A percentile compares a stretch with the other conserved stretches of the same genome.
These are phyloP conservation scores for Anthracocystis setariae DNA, from an alignment of 1,284 basidiomycete genomes.

Conservation along the genomic window DNA sequence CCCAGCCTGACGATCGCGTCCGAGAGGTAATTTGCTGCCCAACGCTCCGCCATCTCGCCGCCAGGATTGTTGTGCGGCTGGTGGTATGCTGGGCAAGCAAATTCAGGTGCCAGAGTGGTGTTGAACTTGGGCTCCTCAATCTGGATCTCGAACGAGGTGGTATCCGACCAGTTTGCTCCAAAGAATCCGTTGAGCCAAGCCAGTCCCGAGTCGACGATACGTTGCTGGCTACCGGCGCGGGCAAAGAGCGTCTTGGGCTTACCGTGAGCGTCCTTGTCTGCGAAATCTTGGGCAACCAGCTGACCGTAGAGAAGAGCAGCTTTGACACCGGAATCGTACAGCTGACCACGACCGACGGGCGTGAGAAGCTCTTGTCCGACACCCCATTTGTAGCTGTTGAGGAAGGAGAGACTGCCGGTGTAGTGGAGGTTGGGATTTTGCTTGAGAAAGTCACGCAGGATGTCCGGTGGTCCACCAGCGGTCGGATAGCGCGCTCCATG, in stretches of 20 bases:
- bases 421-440: constrained; percentile 33
- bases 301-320: constrained; percentile 53
- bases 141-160: constrained; percentile 61
- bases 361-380: constrained; percentile 63
- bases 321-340: constrained; percentile 56
- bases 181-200: constrained; percentile 59
- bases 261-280: constrained; percentile 17
- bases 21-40: constrained; percentile 59
- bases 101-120: constrained; percentile 64
- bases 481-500: constrained; percentile 65
- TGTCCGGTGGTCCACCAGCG: constrained; percentile 31
- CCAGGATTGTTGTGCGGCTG: constrained; percentile 23
- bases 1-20: constrained; percentile 59
- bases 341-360: constrained; percentile 60
- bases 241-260: constrained; percentile 54
- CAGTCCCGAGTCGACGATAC: constrained; percentile 63
- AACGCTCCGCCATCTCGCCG: constrained; percentile 33
- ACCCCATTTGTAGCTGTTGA: constrained; percentile 57
- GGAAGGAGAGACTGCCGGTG: constrained; percentile 54
- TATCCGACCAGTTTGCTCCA: constrained; percentile 36
- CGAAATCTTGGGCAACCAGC: constrained; percentile 34
- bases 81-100: constrained; percentile 50
- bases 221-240: constrained; percentile 63
- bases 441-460: constrained; percentile 34
- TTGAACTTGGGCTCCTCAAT: constrained; percentile 62